phyloP scores from a whole-genome alignment of 495 filamentous ascomycete species.

The Aspergillus olivimuriae region DNA sequence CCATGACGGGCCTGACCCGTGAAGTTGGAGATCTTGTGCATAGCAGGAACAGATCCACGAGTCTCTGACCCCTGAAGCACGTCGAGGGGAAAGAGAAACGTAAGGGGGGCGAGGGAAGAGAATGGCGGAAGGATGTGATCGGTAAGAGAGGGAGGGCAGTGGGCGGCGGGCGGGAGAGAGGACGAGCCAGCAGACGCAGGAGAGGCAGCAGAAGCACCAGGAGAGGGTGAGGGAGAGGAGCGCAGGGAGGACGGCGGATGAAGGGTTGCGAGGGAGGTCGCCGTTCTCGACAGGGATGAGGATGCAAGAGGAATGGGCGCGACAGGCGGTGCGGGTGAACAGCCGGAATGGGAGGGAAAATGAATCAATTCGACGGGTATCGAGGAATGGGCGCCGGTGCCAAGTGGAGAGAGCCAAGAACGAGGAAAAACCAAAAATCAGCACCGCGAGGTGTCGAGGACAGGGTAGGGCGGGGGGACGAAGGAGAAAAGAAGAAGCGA shows the following conservation, averaged over 20 bases:
- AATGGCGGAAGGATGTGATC: conserved; percentile 19
- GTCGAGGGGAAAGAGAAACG: conserved; percentile 37
- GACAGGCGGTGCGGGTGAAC: conserved; percentile 27
- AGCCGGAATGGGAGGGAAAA: conserved; percentile 20
- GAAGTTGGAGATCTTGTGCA: conserved; percentile 93
- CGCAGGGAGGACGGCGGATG: no score
- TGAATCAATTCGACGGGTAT: conserved; percentile 17
- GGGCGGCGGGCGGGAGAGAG: conserved; percentile 7
- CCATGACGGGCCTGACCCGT: conserved; percentile 78
- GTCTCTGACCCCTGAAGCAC: conserved; percentile 38
- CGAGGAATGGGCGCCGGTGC: conserved; percentile 11
- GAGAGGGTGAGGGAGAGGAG: conserved; percentile 17
- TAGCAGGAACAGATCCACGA: conserved; percentile 34
- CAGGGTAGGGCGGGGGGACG: conserved; percentile 8
- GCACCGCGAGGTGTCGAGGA: conserved; percentile 7
- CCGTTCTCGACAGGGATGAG: conserved; percentile 37
- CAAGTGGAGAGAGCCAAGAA: neutral
- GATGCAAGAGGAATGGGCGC: conserved; percentile 28
- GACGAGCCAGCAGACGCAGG: neutral
- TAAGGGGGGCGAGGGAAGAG: conserved; percentile 15
- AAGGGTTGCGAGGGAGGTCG: conserved; percentile 10
- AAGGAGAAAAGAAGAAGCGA: conserved; percentile 8
- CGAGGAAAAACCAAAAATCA: conserved; percentile 2
- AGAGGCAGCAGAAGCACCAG: conserved; percentile 1
- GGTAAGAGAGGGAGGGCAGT: conserved; percentile 11